These are phyloP conservation scores for Boletus nobilissimus DNA, from an alignment of 1,284 basidiomycete species.

Conservation along the genomic window DNA sequence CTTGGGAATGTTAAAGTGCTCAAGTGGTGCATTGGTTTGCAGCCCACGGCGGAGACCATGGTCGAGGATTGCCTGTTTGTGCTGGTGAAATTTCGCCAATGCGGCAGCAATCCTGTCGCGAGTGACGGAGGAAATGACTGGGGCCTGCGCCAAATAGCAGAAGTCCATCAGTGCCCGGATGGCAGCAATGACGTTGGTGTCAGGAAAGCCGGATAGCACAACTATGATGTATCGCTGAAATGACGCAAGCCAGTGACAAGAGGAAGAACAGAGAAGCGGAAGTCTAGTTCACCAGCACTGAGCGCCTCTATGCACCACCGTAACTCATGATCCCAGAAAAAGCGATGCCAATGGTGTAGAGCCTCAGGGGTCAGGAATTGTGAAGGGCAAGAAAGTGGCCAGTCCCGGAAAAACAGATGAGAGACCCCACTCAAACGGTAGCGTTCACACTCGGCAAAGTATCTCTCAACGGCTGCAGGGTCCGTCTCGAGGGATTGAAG, in stretches of 20 bases:
- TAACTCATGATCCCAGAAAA: no score
- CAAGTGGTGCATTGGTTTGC: not conserved
- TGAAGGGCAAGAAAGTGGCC: no score
- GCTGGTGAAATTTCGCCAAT: not conserved
- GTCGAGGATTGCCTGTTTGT: constrained; percentile 6
- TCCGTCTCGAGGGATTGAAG: not conserved
- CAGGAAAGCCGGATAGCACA: not conserved
- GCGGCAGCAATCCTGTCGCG: not conserved
- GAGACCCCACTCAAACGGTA: no score
- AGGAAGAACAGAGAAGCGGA: not conserved
- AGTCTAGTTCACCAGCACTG: not conserved
- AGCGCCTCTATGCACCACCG: no score
- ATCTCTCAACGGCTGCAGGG: not conserved
- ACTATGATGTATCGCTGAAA: not conserved
- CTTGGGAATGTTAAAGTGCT: constrained; percentile 8
- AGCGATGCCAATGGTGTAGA: no score
- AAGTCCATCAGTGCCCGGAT: no score
- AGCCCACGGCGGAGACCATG: not conserved
- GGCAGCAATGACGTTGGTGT: no score
- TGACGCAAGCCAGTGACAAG: not conserved
- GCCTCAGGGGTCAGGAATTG: no score
- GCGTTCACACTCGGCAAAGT: not conserved
- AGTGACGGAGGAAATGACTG: not conserved
- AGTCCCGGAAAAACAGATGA: not conserved
- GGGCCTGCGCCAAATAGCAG: no score